Conservation (phyloP, 1,284 basidiomycete genomes). For the Cryptococcus depauperatus region DNA sequence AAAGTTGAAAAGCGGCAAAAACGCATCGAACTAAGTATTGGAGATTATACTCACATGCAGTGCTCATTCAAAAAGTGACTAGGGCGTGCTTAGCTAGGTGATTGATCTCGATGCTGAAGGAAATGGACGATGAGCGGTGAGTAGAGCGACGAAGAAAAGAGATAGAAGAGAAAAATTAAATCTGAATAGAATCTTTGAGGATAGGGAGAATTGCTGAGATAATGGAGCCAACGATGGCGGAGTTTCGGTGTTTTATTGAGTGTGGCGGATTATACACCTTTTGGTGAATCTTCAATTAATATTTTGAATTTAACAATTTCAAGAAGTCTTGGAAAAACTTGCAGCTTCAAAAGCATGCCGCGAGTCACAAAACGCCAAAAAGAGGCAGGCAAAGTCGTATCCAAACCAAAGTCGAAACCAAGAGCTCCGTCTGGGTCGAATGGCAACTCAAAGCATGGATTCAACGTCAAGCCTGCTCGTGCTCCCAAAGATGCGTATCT, state of each 20-base stretch:
- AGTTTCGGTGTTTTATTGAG: not conserved
- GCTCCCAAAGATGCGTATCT: constrained; percentile 44
- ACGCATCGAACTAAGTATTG: not conserved
- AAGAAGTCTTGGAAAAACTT: not conserved
- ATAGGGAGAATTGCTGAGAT: not conserved
- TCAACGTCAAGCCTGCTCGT: constrained; percentile 41
- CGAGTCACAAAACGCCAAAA: constrained; percentile 35
- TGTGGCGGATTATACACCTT: not conserved
- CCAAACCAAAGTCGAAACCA: constrained; percentile 16
- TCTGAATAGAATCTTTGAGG: not conserved
- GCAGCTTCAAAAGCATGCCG: constrained; percentile 23
- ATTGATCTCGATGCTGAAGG: not conserved
- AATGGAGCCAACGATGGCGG: not conserved
- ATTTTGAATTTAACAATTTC: not conserved
- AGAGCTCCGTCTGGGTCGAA: constrained; percentile 5
- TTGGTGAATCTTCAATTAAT: no score
- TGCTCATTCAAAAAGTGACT: constrained; percentile 36
- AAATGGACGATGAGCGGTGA: constrained; percentile 9
- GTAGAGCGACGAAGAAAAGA: not conserved
- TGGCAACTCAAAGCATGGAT: constrained; percentile 21
- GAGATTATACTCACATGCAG: constrained; percentile 18
- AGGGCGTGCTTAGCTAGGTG: not conserved
- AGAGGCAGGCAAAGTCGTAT: constrained; percentile 21
- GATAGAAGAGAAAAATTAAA: not conserved
- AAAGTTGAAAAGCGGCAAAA: not conserved